phyloP scores from a whole-genome alignment of 2,329 filamentous ascomycete species.

The Phialophora macrospora region DNA sequence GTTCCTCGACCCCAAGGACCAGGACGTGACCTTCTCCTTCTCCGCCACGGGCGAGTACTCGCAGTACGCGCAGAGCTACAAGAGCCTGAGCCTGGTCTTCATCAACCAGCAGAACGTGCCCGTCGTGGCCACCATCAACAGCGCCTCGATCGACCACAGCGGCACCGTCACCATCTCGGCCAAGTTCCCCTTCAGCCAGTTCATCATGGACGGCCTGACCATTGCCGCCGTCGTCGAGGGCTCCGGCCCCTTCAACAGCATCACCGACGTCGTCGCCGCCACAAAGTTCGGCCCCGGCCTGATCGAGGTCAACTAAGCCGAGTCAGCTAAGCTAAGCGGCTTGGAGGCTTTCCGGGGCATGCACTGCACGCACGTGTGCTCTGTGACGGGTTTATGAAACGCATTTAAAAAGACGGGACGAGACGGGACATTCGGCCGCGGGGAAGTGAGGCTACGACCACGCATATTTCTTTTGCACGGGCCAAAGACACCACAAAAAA shows the following conservation, averaged over 20 bases:
- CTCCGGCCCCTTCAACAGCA: constrained; percentile 42
- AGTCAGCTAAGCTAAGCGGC: too few species aligned
- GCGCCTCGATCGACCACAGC: constrained; percentile 35
- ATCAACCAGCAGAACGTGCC: constrained; percentile 50
- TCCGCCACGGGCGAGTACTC: constrained; percentile 38
- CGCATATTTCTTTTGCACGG: constrained; percentile 1
- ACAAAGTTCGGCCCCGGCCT: constrained; percentile 47
- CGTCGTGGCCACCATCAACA: constrained; percentile 42
- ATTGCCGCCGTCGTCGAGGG: constrained; percentile 46
- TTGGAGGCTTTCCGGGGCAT: too few species aligned
- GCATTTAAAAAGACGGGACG: not conserved
- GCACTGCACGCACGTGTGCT: not conserved
- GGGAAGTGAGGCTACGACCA: not conserved
- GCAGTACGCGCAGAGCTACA: constrained; percentile 39
- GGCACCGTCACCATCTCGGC: constrained; percentile 39
- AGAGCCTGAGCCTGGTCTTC: constrained; percentile 45
- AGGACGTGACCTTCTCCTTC: constrained; percentile 58
- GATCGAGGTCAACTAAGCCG: constrained; percentile 40
- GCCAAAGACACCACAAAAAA: not conserved
- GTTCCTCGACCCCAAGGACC: constrained; percentile 38
- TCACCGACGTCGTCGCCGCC: constrained; percentile 42
- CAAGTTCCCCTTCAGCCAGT: constrained; percentile 45
- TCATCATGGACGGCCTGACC: constrained; percentile 48
- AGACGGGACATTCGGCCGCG: too few species aligned
- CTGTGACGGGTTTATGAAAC: constrained; percentile 5